Evolutionary conservation across 768 basidiomycete genomes (phyloP).

Genomic region (Termitomyces sp.): DNA sequence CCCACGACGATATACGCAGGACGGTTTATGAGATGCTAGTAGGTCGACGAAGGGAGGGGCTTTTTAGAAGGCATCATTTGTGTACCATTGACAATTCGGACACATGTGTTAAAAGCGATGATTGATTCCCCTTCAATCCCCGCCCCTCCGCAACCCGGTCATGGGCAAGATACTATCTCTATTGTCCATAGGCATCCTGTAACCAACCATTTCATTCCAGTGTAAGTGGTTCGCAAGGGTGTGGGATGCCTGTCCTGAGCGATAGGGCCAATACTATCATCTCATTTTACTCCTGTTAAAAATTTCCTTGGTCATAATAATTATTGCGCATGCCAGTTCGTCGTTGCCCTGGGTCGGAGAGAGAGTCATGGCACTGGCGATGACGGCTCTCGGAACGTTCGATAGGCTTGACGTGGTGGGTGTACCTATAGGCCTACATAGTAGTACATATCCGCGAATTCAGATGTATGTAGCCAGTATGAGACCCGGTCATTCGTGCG

Average conservation of each 20-base stretch:
- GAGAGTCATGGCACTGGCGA: background rate
- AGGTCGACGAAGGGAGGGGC: background rate
- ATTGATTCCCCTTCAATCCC: constrained; percentile 6
- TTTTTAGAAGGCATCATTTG: background rate
- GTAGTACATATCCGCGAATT: background rate
- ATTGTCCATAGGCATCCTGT: too few relatives aligned
- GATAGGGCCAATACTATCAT: background rate
- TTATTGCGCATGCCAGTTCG: too few relatives aligned
- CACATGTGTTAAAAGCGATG: background rate
- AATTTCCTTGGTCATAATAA: background rate
- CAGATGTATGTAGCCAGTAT: background rate
- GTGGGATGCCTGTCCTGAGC: background rate
- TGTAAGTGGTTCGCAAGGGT: background rate
- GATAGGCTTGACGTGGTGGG: background rate
- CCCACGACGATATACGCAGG: background rate
- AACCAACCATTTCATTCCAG: background rate
- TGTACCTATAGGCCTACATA: too few relatives aligned
- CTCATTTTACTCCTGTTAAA: background rate
- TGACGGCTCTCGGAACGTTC: background rate
- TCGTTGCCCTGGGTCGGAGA: background rate
- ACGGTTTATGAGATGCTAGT: background rate
- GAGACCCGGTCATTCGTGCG: too few relatives aligned
- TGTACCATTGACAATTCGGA: background rate
- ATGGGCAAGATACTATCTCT: too few relatives aligned
- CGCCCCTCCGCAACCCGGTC: background rate